Percentiles rank a stretch among this genome's conserved stretches.
These are phyloP conservation scores for Beta lomatogona DNA, from an alignment of 179 eudicot genomes.

Conservation along the genomic window DNA sequence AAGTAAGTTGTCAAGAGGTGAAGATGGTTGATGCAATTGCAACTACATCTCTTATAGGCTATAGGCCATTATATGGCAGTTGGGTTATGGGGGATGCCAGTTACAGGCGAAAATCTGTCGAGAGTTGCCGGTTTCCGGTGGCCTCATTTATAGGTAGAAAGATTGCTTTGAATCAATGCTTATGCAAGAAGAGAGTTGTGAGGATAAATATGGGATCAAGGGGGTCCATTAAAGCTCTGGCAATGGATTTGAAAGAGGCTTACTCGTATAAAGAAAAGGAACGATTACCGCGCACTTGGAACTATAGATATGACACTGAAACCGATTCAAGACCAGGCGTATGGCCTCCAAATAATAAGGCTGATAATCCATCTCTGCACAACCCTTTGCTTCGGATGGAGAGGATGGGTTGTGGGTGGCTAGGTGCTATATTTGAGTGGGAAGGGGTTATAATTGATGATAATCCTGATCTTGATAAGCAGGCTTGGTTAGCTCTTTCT, in stretches of 20 bases:
- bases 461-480: slow-evolving; percentile 80
- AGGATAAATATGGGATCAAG: slow-evolving; percentile 17
- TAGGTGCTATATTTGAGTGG: slow-evolving; percentile 95
- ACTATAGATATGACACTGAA: slow-evolving; percentile 41
- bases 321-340: slow-evolving; percentile 58
- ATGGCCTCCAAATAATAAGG: slow-evolving; percentile 84
- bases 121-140: slow-evolving; percentile 26
- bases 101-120: slow-evolving; percentile 29
- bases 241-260: slow-evolving; percentile 82
- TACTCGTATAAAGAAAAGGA: slow-evolving; percentile 52
- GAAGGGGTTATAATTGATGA: slow-evolving; percentile 92
- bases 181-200: slow-evolving; percentile 33
- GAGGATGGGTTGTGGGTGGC: slow-evolving; percentile 94
- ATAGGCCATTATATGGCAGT: slow-evolving; percentile 47
- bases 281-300: slow-evolving; percentile 45
- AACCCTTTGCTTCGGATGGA: slow-evolving; percentile 89
- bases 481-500: slow-evolving; percentile 81
- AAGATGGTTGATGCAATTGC: slow-evolving; percentile 84
- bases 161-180: slow-evolving; percentile 16
- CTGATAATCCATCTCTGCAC: slow-evolving; percentile 72
- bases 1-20: slow-evolving; percentile 18
- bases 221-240: slow-evolving; percentile 52
- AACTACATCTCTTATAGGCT: slow-evolving; percentile 73
- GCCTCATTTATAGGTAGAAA: slow-evolving; percentile 31
- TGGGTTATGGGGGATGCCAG: slow-evolving; percentile 36